Conservation (phyloP, 495 filamentous ascomycete genomes). For the Xylaria intraflava region DNA sequence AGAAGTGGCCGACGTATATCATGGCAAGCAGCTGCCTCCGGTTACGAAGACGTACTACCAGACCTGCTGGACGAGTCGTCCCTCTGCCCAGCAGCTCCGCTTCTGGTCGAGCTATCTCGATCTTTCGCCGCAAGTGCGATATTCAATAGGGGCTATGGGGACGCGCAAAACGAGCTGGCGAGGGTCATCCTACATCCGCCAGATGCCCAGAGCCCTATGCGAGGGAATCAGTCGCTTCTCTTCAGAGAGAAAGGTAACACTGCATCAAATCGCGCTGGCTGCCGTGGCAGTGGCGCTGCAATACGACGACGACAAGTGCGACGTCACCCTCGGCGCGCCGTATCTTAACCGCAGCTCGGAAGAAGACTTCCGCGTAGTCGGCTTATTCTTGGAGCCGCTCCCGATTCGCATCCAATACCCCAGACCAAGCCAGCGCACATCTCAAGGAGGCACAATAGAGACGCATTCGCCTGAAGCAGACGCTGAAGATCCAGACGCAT, state of each 20-base stretch:
- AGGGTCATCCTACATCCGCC: not conserved
- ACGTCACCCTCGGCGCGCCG: slow-evolving; percentile 26
- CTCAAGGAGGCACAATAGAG: not conserved
- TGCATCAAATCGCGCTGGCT: slow-evolving; percentile 27
- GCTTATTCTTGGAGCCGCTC: slow-evolving; percentile 31
- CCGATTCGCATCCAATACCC: slow-evolving; percentile 26
- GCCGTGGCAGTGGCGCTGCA: slow-evolving; percentile 23
- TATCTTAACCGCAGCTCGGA: slow-evolving; percentile 21
- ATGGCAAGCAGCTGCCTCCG: too few species aligned
- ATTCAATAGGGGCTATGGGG: not conserved
- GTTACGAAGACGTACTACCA: not conserved
- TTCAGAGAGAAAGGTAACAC: slow-evolving; percentile 3
- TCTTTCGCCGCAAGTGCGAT: not conserved
- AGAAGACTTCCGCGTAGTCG: slow-evolving; percentile 24
- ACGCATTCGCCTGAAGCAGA: not conserved
- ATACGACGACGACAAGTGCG: not conserved
- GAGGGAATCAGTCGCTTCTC: not conserved
- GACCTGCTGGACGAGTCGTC: not conserved
- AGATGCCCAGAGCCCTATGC: not conserved
- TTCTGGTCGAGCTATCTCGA: not conserved
- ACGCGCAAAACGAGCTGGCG: not conserved
- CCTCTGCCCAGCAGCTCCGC: not conserved
- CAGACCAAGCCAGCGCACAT: not conserved
- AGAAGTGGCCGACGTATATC: slow-evolving; percentile 18
- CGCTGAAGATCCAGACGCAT: not conserved